Conservation (phyloP, 164 flowering plant genomes). For the Stephania yunnanensis region DNA sequence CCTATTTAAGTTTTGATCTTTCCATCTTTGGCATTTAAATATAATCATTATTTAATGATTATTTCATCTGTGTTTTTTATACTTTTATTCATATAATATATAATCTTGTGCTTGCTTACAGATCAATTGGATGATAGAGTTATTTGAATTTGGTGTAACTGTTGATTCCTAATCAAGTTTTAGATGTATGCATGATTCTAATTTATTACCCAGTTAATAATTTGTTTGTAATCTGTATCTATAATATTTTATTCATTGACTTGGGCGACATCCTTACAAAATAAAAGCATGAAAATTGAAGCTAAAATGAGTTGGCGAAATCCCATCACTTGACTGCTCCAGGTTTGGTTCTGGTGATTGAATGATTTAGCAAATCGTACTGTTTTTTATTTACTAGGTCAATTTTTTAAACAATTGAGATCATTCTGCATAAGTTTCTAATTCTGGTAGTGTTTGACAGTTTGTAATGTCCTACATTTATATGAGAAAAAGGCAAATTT, state of each 20-base stretch:
- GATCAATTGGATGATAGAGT: neutral
- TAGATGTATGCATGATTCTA: neutral
- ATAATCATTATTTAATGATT: neutral
- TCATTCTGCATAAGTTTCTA: neutral
- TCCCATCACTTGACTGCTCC: neutral
- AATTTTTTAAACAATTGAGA: neutral
- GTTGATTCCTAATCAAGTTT: neutral
- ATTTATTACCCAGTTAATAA: neutral
- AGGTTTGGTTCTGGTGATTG: neutral
- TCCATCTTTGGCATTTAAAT: neutral
- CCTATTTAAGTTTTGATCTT: neutral
- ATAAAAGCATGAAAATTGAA: neutral
- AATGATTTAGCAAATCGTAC: neutral
- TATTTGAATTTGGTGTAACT: neutral
- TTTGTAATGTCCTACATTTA: too few species aligned
- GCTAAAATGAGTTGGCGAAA: neutral
- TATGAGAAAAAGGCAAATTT: neutral
- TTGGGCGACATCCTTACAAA: neutral
- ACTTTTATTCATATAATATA: neutral
- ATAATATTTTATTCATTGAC: neutral
- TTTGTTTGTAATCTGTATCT: neutral
- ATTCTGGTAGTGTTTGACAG: neutral
- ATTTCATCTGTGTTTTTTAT: neutral
- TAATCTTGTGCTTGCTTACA: neutral
- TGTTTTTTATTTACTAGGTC: neutral